Conservation (phyloP, 2,329 filamentous ascomycete species). For the Phyllosticta paracitricarpa region DNA sequence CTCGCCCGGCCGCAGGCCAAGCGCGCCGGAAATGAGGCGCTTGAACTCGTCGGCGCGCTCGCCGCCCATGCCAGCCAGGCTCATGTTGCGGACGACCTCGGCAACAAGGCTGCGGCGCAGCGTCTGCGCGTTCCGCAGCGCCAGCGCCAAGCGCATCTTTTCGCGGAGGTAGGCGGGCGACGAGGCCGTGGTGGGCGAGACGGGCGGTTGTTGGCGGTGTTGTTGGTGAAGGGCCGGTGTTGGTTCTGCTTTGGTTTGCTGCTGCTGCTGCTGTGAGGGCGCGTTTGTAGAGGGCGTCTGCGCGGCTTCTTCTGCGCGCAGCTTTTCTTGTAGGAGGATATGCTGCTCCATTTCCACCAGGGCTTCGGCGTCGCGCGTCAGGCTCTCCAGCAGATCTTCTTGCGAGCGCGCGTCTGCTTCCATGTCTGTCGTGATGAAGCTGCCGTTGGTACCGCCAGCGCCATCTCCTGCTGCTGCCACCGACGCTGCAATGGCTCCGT, state of each 20-base stretch:
- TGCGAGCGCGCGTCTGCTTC: conserved; percentile 28
- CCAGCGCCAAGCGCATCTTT: conserved; percentile 47
- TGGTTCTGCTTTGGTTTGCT: conserved; percentile 33
- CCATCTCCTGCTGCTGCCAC: conserved; percentile 13
- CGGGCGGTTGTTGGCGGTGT: conserved; percentile 26
- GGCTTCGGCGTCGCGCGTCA: conserved; percentile 31
- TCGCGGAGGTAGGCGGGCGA: conserved; percentile 22
- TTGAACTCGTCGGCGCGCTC: conserved; percentile 67
- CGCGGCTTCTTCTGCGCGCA: neutral
- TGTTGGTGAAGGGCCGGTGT: conserved; percentile 14
- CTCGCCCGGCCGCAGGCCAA: conserved; percentile 55
- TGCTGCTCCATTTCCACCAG: conserved; percentile 37
- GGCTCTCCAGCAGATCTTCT: conserved; percentile 27
- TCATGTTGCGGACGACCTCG: conserved; percentile 60
- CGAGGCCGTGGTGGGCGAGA: no score
- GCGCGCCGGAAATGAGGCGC: conserved; percentile 55
- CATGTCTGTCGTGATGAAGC: conserved; percentile 32
- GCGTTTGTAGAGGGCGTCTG: neutral
- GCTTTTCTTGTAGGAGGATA: conserved; percentile 21
- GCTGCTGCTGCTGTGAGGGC: conserved; percentile 18
- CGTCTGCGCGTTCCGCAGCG: conserved; percentile 46
- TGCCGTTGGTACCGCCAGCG: conserved; percentile 20
- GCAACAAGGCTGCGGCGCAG: conserved; percentile 54
- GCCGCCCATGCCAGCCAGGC: conserved; percentile 54
- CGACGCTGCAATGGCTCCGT: conserved; percentile 34